These are phyloP conservation scores for Fusarium albosuccineum DNA, from an alignment of 2,329 filamentous ascomycete species.

Conservation along the genomic window DNA sequence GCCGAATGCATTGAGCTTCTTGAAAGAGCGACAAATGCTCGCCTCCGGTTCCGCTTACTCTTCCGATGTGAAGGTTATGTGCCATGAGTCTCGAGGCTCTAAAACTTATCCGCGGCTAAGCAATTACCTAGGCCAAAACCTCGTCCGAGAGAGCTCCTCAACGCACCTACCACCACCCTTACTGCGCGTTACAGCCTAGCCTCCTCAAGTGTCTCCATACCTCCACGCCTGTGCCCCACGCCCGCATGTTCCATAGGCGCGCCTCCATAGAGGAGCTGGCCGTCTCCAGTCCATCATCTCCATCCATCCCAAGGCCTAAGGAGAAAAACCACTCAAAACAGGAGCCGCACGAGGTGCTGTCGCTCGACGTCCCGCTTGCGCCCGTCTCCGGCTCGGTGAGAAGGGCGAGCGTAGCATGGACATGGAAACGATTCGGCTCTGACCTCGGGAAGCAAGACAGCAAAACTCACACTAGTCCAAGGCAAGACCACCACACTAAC, in stretches of 20 bases:
- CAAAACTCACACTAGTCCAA: slow-evolving; percentile 26
- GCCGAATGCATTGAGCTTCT: neutral
- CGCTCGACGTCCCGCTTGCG: slow-evolving; percentile 5
- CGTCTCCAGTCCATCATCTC: slow-evolving; percentile 14
- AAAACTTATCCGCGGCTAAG: slow-evolving; percentile 36
- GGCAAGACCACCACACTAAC: slow-evolving; percentile 1
- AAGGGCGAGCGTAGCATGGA: slow-evolving; percentile 30
- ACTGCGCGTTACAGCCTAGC: slow-evolving; percentile 25
- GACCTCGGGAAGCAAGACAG: slow-evolving; percentile 27
- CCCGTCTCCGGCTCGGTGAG: slow-evolving; percentile 38
- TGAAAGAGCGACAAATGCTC: slow-evolving; percentile 1
- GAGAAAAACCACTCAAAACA: slow-evolving; percentile 31
- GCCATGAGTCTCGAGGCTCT: slow-evolving; percentile 9
- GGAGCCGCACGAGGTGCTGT: slow-evolving; percentile 13
- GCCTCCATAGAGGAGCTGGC: slow-evolving; percentile 32
- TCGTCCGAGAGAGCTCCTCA: slow-evolving; percentile 4
- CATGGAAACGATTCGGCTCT: slow-evolving; percentile 29
- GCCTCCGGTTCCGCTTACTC: slow-evolving; percentile 9
- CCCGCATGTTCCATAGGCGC: slow-evolving; percentile 39
- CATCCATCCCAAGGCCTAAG: slow-evolving; percentile 13
- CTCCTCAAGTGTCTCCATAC: slow-evolving; percentile 23
- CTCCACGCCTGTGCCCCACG: slow-evolving; percentile 25
- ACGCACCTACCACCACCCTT: slow-evolving; percentile 23
- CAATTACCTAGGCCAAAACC: slow-evolving; percentile 24
- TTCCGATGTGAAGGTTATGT: slow-evolving; percentile 19